Evolutionary conservation across 768 basidiomycete genomes (phyloP), one percentile per base, ranked within the genome.

Genomic region (Stropharia rugosoannulata): DNA sequence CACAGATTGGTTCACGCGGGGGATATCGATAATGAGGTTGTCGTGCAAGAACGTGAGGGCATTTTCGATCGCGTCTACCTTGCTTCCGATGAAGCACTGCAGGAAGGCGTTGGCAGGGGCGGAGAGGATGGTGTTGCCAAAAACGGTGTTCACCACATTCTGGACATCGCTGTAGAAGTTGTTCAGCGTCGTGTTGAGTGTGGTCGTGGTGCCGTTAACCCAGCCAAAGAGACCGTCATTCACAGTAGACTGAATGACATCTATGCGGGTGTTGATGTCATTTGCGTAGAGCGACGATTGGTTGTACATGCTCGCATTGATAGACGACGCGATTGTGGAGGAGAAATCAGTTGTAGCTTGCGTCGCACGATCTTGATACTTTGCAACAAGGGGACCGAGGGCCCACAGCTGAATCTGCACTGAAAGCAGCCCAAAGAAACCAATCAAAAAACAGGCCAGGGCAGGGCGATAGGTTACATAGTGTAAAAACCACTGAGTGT

Each of bases 381-480:
- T 83, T 32, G 76, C 72, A 53, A 85, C 84, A 29, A 98, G 76
- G 0, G 93, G 91, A 0, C 79, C 74, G 52, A 98, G 73, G 4
- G 90, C 92, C 41, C 86, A 68, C 41, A 99, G 79, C 70, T 99
- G 97, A 27, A 96, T 75, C 71, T 98, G 79, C 29, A 98, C 86
- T 32, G 87, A 86, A 44, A 98, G 69, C 11, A 98, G 71, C 9
- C 95, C 95, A 62, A 98, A 85, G 61, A 95, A 74, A n/a, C 95
- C 95, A 62, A 98, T 91, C 58, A 95, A 82, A 68, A 99, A 86
- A 66, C 95, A 91, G 0, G 92, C 89, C 43, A 96, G 80, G 0
- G 93, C 95, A 1, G 93, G 90, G 2, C 93, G 85, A 66, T 98
- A 91, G 70, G 94, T 92, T 56, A 99, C 77, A 73, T 97, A 97